These are phyloP conservation scores for Metarhizium humberi DNA, from an alignment of 2,329 filamentous ascomycete genomes.

Conservation along the genomic window DNA sequence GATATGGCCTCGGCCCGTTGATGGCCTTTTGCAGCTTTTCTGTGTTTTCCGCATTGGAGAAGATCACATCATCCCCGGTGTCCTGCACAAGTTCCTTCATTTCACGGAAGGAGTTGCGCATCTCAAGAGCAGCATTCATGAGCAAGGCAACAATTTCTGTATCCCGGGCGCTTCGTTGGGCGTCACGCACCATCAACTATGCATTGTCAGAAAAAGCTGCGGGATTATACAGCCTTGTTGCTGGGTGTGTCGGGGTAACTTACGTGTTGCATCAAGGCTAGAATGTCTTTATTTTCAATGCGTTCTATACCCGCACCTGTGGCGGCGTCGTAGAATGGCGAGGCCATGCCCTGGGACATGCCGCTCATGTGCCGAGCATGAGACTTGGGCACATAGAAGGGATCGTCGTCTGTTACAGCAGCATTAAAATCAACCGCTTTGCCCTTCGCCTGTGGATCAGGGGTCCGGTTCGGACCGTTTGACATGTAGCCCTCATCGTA, in stretches of 20 bases:
- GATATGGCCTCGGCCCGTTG: slow-evolving; percentile 77
- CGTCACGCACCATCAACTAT: slow-evolving; percentile 86
- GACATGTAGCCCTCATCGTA: slow-evolving; percentile 89
- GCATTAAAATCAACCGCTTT: slow-evolving; percentile 46
- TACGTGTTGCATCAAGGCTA: slow-evolving; percentile 93
- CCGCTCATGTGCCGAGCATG: slow-evolving; percentile 68
- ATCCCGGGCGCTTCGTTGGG: slow-evolving; percentile 89
- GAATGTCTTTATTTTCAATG: slow-evolving; percentile 93
- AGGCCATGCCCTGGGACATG: slow-evolving; percentile 84
- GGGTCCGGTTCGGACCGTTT: slow-evolving; percentile 49
- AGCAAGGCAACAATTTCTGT: slow-evolving; percentile 94
- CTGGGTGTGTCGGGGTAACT: slow-evolving; percentile 22
- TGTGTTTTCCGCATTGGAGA: slow-evolving; percentile 79
- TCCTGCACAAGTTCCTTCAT: slow-evolving; percentile 88
- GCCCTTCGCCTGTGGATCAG: slow-evolving; percentile 40
- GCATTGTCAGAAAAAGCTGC: slow-evolving; percentile 13
- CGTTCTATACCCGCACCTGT: slow-evolving; percentile 81
- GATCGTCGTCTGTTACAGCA: slow-evolving; percentile 46
- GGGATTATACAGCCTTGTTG: no score
- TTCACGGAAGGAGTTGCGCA: slow-evolving; percentile 93
- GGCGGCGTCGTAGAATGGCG: slow-evolving; percentile 81
- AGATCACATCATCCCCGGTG: slow-evolving; percentile 74
- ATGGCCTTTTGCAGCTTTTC: slow-evolving; percentile 77
- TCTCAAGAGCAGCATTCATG: slow-evolving; percentile 88
- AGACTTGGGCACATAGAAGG: slow-evolving; percentile 51